phyloP scores from a whole-genome alignment of 768 basidiomycete genomes.

The Mrakia frigida region DNA sequence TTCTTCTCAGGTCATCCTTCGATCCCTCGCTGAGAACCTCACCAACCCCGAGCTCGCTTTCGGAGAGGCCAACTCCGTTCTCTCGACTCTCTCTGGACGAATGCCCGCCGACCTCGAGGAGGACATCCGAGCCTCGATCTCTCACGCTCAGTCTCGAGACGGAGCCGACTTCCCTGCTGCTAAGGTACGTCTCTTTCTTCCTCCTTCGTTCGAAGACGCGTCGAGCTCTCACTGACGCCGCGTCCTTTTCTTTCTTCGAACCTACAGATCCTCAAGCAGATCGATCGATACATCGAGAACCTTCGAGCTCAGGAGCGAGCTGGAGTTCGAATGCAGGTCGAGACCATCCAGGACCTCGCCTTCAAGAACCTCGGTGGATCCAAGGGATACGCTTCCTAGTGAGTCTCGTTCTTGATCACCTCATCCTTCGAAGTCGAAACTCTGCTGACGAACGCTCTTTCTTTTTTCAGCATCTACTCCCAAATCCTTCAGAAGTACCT shows the following conservation, averaged over 20 bases:
- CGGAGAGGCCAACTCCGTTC: slow-evolving; percentile 72
- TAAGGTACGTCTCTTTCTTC: slow-evolving; percentile 51
- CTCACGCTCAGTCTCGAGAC: slow-evolving; percentile 65
- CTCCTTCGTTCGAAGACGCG: not conserved
- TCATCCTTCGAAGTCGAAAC: not conserved
- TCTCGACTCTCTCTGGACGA: slow-evolving; percentile 84
- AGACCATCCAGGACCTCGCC: slow-evolving; percentile 64
- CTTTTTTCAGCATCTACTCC: slow-evolving; percentile 19
- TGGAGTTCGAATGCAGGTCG: slow-evolving; percentile 69
- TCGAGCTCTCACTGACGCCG: not conserved
- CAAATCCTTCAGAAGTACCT: slow-evolving; percentile 30
- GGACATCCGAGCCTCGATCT: slow-evolving; percentile 69
- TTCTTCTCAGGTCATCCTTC: slow-evolving; percentile 68
- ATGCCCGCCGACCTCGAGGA: slow-evolving; percentile 91
- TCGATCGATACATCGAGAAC: slow-evolving; percentile 77
- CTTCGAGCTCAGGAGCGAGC: slow-evolving; percentile 72
- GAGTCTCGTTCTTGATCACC: not conserved
- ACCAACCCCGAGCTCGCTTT: slow-evolving; percentile 83
- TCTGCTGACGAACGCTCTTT: not conserved
- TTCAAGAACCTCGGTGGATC: slow-evolving; percentile 75
- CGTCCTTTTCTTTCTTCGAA: not conserved
- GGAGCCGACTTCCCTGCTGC: slow-evolving; percentile 75
- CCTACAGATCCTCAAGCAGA: slow-evolving; percentile 56
- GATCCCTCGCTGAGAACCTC: slow-evolving; percentile 75
- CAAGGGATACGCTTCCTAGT: slow-evolving; percentile 61